Evolutionary conservation across 1,139 yeast species (phyloP).

Genomic region (Lodderomyces beijingensis): DNA sequence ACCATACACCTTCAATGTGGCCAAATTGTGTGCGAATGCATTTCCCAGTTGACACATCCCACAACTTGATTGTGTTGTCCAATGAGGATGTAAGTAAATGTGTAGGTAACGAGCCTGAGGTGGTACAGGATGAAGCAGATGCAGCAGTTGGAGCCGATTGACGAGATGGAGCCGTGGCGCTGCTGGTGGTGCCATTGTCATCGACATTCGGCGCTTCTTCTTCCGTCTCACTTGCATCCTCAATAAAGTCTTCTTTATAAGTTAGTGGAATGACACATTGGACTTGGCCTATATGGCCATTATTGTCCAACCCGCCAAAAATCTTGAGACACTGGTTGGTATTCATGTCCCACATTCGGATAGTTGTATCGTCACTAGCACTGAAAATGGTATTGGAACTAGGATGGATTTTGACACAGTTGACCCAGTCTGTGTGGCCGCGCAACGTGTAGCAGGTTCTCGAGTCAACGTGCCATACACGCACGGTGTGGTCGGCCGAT

Average conservation of each 20-base stretch:
- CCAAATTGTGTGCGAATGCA: constrained; percentile 94
- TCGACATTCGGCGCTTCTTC: constrained; percentile 1
- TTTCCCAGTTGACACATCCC: constrained; percentile 85
- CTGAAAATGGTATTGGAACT: constrained; percentile 76
- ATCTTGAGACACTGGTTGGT: constrained; percentile 75
- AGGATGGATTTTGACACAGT: constrained; percentile 81
- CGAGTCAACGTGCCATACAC: constrained; percentile 94
- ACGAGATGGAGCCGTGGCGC: background rate
- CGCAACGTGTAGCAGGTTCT: constrained; percentile 88
- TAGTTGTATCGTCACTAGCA: constrained; percentile 87
- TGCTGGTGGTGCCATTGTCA: background rate
- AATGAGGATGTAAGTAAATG: constrained; percentile 83
- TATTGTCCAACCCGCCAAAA: constrained; percentile 69
- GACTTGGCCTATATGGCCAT: constrained; percentile 80
- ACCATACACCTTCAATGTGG: constrained; percentile 97
- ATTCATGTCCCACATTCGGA: constrained; percentile 89
- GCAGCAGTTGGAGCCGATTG: background rate
- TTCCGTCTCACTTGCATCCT: constrained; percentile 30
- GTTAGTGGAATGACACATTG: constrained; percentile 85
- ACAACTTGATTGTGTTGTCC: constrained; percentile 88
- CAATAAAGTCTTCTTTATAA: constrained; percentile 49
- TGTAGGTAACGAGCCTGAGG: constrained; percentile 49
- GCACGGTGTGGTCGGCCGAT: constrained; percentile 85
- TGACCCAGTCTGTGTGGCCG: constrained; percentile 93
- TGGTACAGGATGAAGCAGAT: constrained; percentile 2